These are phyloP conservation scores for Pelargonium cotyledonis DNA, from an alignment of 441 rosid species.

Conservation along the genomic window DNA sequence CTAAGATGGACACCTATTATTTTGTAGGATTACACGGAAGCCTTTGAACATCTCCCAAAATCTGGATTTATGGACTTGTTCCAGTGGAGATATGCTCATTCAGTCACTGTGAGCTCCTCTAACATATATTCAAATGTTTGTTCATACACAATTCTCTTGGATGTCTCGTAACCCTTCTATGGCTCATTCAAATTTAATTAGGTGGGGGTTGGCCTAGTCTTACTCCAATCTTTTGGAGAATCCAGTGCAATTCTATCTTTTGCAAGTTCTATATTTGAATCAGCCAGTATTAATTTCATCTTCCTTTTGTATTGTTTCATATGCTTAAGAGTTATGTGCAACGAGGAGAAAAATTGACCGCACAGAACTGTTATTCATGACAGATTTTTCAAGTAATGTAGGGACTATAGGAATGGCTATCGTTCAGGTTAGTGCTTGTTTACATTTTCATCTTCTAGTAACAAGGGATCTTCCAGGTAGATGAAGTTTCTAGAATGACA, in stretches of 20 bases:
- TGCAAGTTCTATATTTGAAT: conserved; percentile 35
- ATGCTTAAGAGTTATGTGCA: background rate
- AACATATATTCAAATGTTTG: background rate
- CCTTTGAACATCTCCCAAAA: conserved; percentile 29
- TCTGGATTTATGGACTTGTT: conserved; percentile 35
- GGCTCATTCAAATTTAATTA: conserved; percentile 16
- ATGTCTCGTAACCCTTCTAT: background rate
- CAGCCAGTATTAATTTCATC: conserved; percentile 32
- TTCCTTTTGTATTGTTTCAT: background rate
- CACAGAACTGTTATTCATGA: conserved; percentile 2
- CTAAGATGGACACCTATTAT: background rate
- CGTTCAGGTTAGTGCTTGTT: conserved; percentile 27
- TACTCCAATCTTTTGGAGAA: conserved; percentile 45
- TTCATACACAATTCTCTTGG: background rate
- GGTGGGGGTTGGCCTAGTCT: conserved; percentile 62
- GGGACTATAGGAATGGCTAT: conserved; percentile 33
- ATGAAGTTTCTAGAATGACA: no score
- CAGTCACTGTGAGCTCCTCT: conserved; percentile 37
- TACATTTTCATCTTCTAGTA: no score
- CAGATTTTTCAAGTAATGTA: conserved; percentile 36
- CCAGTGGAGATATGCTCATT: conserved; percentile 34
- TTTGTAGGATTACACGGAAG: conserved; percentile 23
- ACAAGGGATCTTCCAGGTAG: no score
- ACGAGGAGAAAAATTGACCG: background rate
- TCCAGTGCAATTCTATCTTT: conserved; percentile 39